phyloP scores from a whole-genome alignment of 2,329 filamentous ascomycete species.

The Verticillium zaregamsianum region DNA sequence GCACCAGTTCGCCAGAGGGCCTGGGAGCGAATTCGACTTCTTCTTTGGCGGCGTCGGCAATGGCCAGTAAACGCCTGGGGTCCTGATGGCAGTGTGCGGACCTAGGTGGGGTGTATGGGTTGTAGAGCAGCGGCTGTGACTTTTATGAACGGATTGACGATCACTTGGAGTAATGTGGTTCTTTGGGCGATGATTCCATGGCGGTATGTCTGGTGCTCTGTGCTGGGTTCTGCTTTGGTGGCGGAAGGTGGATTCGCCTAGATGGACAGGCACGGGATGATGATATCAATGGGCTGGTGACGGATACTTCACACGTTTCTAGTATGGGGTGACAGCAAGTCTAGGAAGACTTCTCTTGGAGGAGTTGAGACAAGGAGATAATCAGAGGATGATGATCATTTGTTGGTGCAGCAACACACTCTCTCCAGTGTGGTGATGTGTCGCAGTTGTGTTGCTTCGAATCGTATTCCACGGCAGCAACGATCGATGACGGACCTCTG shows the following conservation, averaged over 20 bases:
- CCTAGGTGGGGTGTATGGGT: neutral
- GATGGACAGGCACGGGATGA: neutral
- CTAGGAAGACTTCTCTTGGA: neutral
- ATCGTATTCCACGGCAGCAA: too few species aligned
- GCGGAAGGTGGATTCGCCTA: neutral
- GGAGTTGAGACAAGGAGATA: neutral
- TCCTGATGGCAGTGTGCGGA: neutral
- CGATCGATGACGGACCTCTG: too few species aligned
- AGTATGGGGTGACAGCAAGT: neutral
- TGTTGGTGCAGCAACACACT: neutral
- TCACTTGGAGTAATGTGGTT: neutral
- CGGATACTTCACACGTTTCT: neutral
- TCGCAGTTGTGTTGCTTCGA: too few species aligned
- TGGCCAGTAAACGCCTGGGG: conserved; percentile 5
- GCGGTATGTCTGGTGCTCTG: neutral
- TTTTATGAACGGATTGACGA: neutral
- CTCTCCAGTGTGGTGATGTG: too few species aligned
- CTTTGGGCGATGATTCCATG: neutral
- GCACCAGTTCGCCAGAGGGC: conserved; percentile 52
- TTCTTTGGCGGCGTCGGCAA: conserved; percentile 46
- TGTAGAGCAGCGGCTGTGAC: neutral
- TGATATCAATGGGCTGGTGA: neutral
- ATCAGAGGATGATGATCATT: neutral
- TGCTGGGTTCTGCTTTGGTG: neutral
- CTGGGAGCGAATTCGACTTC: conserved; percentile 73